Evolutionary conservation across 2,329 filamentous ascomycete genomes (phyloP).

Genomic region (Pseudocercospora pini-densiflorae): DNA sequence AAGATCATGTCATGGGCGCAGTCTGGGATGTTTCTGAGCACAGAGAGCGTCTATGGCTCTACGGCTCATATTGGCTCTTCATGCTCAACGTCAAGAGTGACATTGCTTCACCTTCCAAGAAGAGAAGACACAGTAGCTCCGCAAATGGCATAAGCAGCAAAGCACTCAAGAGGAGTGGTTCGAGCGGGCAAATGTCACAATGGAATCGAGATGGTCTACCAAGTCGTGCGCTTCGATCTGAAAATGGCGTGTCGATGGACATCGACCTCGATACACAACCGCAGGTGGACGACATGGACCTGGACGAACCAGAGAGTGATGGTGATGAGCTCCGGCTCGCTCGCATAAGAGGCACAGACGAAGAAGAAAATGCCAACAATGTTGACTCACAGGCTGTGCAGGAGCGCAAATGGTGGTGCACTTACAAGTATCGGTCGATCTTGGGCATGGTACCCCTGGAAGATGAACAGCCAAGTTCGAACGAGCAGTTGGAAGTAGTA

Average conservation of each 20-base stretch:
- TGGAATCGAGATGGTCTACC: slow-evolving; percentile 36
- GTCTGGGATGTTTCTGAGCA: slow-evolving; percentile 71
- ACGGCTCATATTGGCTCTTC: slow-evolving; percentile 82
- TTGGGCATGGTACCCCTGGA: slow-evolving; percentile 70
- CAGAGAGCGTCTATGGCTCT: slow-evolving; percentile 78
- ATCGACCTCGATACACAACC: slow-evolving; percentile 39
- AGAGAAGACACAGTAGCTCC: slow-evolving; percentile 34
- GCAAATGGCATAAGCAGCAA: slow-evolving; percentile 35
- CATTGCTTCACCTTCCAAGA: slow-evolving; percentile 46
- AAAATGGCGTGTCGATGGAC: slow-evolving; percentile 37
- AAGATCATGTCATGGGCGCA: slow-evolving; percentile 80
- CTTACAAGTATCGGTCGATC: slow-evolving; percentile 93
- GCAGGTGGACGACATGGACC: slow-evolving; percentile 48
- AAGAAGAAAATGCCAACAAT: slow-evolving; percentile 16
- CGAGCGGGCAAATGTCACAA: slow-evolving; percentile 58
- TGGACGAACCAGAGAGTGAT: slow-evolving; percentile 38
- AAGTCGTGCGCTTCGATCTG: slow-evolving; percentile 33
- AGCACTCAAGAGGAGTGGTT: slow-evolving; percentile 52
- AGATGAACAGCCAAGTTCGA: slow-evolving; percentile 40
- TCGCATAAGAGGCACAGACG: slow-evolving; percentile 21
- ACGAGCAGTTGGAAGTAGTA: slow-evolving; percentile 71
- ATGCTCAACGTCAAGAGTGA: slow-evolving; percentile 87
- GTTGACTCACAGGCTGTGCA: slow-evolving; percentile 25
- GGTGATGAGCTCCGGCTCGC: slow-evolving; percentile 21
- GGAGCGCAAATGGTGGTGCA: slow-evolving; percentile 68